Evolutionary conservation across 2,329 filamentous ascomycete species (phyloP).

Genomic region (Shiraia sp.): DNA sequence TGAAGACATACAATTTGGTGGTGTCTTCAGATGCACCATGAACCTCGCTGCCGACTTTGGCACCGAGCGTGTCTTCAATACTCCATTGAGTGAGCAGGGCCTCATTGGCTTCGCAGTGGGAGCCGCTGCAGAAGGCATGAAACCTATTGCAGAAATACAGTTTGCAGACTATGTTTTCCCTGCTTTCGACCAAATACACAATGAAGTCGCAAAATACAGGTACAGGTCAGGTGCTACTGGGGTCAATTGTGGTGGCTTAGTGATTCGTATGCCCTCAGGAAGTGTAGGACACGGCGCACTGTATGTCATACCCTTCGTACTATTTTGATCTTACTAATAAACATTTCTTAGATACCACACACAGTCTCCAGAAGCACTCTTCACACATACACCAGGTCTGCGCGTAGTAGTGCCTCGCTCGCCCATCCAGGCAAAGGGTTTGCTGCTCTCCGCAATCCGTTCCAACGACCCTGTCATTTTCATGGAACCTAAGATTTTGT

Average conservation of each 20-base stretch:
- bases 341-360: slow-evolving; percentile 68
- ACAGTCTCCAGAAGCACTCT: slow-evolving; percentile 85
- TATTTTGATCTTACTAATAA: slow-evolving; percentile 1
- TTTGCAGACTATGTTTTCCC: slow-evolving; percentile 95
- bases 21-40: slow-evolving; percentile 94
- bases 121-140: slow-evolving; percentile 86
- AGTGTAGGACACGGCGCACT: slow-evolving; percentile 87
- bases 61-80: slow-evolving; percentile 91
- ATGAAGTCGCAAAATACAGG: slow-evolving; percentile 86
- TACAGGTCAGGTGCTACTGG: slow-evolving; percentile 68
- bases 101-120: slow-evolving; percentile 94
- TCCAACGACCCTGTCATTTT: slow-evolving; percentile 87
- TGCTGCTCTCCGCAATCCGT: slow-evolving; percentile 75
- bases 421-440: slow-evolving; percentile 84
- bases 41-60: slow-evolving; percentile 88
- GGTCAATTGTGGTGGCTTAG: slow-evolving; percentile 70
- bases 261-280: slow-evolving; percentile 87
- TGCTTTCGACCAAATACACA: slow-evolving; percentile 91
- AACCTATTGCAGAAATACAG: slow-evolving; percentile 90
- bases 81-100: slow-evolving; percentile 89
- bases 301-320: slow-evolving; percentile 41
- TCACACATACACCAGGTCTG: slow-evolving; percentile 84
- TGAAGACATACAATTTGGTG: slow-evolving; percentile 95
- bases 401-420: slow-evolving; percentile 85
- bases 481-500: slow-evolving; percentile 92